Evolutionary conservation across 108 stramenopile species (phyloP), one percentile per base, ranked within the genome.

Genomic region (Epithemia pelagica): DNA sequence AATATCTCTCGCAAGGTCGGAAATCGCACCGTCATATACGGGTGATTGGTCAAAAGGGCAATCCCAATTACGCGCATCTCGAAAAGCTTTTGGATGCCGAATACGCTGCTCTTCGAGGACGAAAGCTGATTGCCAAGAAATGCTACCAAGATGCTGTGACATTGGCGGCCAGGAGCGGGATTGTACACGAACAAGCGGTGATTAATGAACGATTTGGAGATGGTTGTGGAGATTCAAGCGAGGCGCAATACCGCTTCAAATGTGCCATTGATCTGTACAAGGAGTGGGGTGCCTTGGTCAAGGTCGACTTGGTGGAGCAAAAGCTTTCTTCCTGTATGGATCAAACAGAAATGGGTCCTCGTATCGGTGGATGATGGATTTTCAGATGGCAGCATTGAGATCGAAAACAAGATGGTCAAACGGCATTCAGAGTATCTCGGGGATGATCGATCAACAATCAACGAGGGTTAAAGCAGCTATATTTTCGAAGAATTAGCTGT

Each of bases 71-170:
- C 23, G 10, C 19, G 23, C 58, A 58, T 22, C 10, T 23, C 23
- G 58, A 58, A 19, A 24, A 19, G 58, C 23, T 58, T 10, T 22
- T 58, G 58, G 23, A 58, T 58, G 58, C 58, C 19, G 58, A 58
- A 23, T 58, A 23, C 10, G 58, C 58, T 22, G 58, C 58, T 58
- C 58, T 58, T 22, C 10, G 15, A 10, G 58, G 58, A 22, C 19
- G 23, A 58, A 19, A 58, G 19, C 10, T 8, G 8, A 10, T 23
- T 15, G 58, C 58, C 18, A 58, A 23, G 58, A 58, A 24, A 23
- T 58, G 19, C 58, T 58, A 23, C 23, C 22, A 24, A 23, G 19
- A 19, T 22, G 58, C 58, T 22, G 23, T 58, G 15, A 10, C 23
- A 23, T 23, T 58, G 15, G 19, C 58, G 8, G 58, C 22, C 23